These are phyloP conservation scores for Paspalum vaginatum DNA, from an alignment of 176 grass and related monocot species.

Conservation along the genomic window DNA sequence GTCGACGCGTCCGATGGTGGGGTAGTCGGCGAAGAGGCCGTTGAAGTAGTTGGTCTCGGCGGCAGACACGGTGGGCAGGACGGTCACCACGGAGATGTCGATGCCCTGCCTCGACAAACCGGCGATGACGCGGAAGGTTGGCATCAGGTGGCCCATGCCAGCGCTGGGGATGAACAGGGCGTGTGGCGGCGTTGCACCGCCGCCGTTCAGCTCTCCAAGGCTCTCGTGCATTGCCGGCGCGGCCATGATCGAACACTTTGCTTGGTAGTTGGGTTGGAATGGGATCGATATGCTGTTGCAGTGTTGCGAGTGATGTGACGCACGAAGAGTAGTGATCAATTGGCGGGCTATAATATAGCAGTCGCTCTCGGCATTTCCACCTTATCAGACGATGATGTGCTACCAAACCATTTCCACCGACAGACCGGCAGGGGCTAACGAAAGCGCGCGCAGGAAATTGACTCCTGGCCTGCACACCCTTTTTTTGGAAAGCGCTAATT, in stretches of 20 bases:
- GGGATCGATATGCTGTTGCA: too few relatives aligned
- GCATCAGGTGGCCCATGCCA: constrained; percentile 75
- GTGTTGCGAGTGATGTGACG: too few relatives aligned
- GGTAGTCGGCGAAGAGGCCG: constrained; percentile 45
- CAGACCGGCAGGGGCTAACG: too few relatives aligned
- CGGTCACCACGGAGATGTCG: constrained; percentile 65
- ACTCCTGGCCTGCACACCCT: too few relatives aligned
- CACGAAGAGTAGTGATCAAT: too few relatives aligned
- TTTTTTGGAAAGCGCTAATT: too few relatives aligned
- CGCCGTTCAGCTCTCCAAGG: background rate
- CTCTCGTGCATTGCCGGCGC: background rate
- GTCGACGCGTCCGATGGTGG: constrained; percentile 52
- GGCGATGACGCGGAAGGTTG: constrained; percentile 59
- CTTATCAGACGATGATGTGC: too few relatives aligned
- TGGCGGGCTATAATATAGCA: too few relatives aligned
- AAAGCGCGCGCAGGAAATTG: too few relatives aligned
- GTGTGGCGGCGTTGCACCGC: constrained; percentile 20
- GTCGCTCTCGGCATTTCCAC: too few relatives aligned
- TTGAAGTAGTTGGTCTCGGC: constrained; percentile 45
- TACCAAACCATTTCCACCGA: too few relatives aligned
- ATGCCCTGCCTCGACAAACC: constrained; percentile 25
- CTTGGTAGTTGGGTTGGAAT: background rate
- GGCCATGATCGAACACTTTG: constrained; percentile 9
- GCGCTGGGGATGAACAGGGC: constrained; percentile 66
- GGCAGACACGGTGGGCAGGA: constrained; percentile 50